These are phyloP conservation scores for Solanum ahanhuiri DNA, from an alignment of 257 asterid species.

Conservation along the genomic window DNA sequence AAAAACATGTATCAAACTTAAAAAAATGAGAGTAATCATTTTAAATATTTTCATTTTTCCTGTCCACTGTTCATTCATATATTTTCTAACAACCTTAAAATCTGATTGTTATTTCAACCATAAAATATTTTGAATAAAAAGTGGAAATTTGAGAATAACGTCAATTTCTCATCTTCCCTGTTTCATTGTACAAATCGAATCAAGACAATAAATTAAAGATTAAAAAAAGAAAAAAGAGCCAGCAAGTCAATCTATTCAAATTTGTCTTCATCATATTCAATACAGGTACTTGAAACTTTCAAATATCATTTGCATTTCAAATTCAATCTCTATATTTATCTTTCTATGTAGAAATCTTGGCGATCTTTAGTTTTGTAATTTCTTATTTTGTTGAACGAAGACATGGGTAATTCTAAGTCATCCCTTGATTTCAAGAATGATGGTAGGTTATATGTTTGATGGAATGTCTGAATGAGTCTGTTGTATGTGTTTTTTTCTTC, in stretches of 20 bases:
- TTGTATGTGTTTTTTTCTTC: neutral
- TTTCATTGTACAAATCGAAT: neutral
- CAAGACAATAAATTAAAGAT: neutral
- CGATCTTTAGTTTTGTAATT: neutral
- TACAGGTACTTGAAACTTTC: neutral
- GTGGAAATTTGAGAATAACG: neutral
- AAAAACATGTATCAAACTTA: too few species aligned
- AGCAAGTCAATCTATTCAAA: neutral
- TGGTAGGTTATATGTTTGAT: conserved; percentile 8
- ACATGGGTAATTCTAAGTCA: conserved; percentile 13
- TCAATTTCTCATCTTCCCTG: neutral
- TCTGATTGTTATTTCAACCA: neutral
- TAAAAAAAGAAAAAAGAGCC: neutral
- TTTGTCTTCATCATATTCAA: neutral
- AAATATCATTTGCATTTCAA: neutral
- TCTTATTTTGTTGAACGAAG: conserved; percentile 3
- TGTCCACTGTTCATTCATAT: neutral
- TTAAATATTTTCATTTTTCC: neutral
- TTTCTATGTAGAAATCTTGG: conserved; percentile 6
- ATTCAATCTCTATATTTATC: neutral
- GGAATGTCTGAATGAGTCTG: neutral
- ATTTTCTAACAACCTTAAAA: neutral
- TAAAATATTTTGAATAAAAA: neutral
- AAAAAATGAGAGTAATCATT: neutral
- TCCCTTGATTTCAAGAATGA: conserved; percentile 7